Conservation (phyloP, 2,329 filamentous ascomycete species). For the Ceratocystis ficicola region DNA sequence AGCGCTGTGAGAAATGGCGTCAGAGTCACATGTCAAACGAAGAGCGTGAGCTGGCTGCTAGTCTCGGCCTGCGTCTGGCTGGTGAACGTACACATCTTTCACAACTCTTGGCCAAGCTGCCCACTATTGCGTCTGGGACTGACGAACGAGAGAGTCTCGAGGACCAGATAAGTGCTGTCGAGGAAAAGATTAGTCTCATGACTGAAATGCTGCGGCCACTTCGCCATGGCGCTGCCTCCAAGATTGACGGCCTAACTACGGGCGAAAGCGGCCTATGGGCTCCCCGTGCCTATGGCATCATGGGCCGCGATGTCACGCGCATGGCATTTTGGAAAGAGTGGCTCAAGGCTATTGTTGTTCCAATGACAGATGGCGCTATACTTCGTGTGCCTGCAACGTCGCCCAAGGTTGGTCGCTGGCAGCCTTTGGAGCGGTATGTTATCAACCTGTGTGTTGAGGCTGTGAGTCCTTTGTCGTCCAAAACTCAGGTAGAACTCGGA, state of each 20-base stretch:
- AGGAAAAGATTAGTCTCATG: conserved; percentile 96
- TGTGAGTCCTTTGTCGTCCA: conserved; percentile 79
- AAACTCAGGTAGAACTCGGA: conserved; percentile 87
- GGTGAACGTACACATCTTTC: conserved; percentile 82
- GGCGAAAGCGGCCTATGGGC: conserved; percentile 95
- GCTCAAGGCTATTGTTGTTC: conserved; percentile 84
- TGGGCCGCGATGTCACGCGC: conserved; percentile 71
- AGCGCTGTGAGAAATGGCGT: conserved; percentile 72
- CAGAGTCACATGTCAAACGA: conserved; percentile 79
- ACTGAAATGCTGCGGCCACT: conserved; percentile 87
- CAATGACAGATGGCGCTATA: conserved; percentile 82
- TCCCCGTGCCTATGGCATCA: conserved; percentile 80
- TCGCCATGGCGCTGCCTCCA: conserved; percentile 85
- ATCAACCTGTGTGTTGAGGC: conserved; percentile 95
- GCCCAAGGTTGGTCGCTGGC: conserved; percentile 84
- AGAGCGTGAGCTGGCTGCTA: conserved; percentile 83
- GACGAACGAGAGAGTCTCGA: conserved; percentile 71
- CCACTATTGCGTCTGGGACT: conserved; percentile 67
- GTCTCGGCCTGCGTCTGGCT: conserved; percentile 76
- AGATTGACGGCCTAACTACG: conserved; percentile 91
- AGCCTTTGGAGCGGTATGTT: conserved; percentile 90
- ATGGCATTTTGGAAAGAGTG: conserved; percentile 98
- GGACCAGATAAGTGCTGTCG: conserved; percentile 86
- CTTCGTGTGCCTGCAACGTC: conserved; percentile 77
- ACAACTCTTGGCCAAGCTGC: conserved; percentile 70